Evolutionary conservation across 179 eudicot species (phyloP), one percentile per base, ranked within the genome.

Genomic region (Gypsophila paniculata): DNA sequence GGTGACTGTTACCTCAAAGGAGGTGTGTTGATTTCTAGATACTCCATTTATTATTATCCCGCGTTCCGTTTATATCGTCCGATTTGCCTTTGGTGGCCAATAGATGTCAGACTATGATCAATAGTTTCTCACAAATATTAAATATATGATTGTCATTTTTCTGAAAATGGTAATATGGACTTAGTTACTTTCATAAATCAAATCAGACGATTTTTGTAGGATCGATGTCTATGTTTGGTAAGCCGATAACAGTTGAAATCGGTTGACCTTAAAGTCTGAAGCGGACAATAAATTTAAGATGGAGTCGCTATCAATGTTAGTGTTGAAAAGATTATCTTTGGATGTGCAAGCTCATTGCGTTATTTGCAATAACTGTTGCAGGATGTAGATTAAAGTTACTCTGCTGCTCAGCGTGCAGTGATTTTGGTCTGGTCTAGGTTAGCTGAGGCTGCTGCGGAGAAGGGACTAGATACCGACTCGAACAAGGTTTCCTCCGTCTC

Each of bases 331-430:
- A n/a, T n/a, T n/a, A n/a, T n/a, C 39, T 58, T 71, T 58, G 54
- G 51, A 60, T 78, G 26, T 54, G 75, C 69, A 21, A 3, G 18
- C 65, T 49, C 58, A n/a, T 36, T 64, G 25, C 65, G 72, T 67
- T 71, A 18, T 66, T 68, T 77, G 68, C 22, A 32, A 69, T 48
- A 61, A 70, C 34, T 57, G 78, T 64, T 76, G 61, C 79, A 93
- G 98, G 82, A 76, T 65, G 80, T 81, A 66, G 86, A 82, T 42
- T 82, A 90, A 64, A 69, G 68, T 25, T 79, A 75, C 81, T 89
- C 98, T 61, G 83, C 96, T 66, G 98, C 93, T 23, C 93, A 93
- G 77, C 88, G 85, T 68, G 98, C 93, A 0, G 80, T 82, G 22
- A 49, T 87, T 82, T 82, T 82, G 75, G 86, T 91, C 74, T 91